These are phyloP conservation scores for Novymonas esmeraldas DNA, from an alignment of 208 protist genomes.

Conservation along the genomic window DNA sequence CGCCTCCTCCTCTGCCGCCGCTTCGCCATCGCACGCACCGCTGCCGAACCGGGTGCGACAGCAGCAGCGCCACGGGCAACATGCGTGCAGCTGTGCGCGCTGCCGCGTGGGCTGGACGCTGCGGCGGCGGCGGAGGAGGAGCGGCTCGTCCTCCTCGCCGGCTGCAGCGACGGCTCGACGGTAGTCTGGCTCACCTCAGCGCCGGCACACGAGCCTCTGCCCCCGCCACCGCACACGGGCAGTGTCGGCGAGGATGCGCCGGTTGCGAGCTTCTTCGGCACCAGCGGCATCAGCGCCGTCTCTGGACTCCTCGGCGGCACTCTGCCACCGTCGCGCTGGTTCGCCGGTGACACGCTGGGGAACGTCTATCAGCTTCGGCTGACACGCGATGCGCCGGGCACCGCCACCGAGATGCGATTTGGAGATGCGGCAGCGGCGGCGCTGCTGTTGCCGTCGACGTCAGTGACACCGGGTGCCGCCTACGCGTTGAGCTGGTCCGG, in stretches of 20 bases:
- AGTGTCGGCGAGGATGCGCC: background rate
- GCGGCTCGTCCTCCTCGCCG: constrained; percentile 24
- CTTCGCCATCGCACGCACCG: background rate
- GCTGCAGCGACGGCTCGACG: constrained; percentile 37
- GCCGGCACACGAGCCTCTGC: too few relatives aligned
- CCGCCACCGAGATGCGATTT: too few relatives aligned
- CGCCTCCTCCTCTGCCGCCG: constrained; percentile 6
- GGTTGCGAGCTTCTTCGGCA: constrained; percentile 4
- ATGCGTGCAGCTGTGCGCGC: constrained; percentile 19
- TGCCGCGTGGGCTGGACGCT: constrained; percentile 2
- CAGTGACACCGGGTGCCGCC: too few relatives aligned
- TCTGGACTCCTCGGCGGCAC: background rate
- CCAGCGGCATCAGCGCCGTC: background rate
- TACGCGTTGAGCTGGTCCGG: constrained; percentile 4
- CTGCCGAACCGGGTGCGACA: background rate
- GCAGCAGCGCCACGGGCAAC: constrained; percentile 5
- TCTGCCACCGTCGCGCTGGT: constrained; percentile 26
- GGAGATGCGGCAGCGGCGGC: too few relatives aligned
- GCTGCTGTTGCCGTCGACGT: too few relatives aligned
- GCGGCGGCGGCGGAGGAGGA: background rate
- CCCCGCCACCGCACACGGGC: background rate
- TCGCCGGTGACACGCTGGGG: constrained; percentile 71
- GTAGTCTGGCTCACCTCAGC: constrained; percentile 18
- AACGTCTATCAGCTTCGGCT: constrained; percentile 78
- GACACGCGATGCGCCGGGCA: constrained; percentile 20